Percentiles rank a stretch among this genome's conserved stretches.
phyloP scores from a whole-genome alignment of 768 basidiomycete genomes.

The Tremella mesenterica region DNA sequence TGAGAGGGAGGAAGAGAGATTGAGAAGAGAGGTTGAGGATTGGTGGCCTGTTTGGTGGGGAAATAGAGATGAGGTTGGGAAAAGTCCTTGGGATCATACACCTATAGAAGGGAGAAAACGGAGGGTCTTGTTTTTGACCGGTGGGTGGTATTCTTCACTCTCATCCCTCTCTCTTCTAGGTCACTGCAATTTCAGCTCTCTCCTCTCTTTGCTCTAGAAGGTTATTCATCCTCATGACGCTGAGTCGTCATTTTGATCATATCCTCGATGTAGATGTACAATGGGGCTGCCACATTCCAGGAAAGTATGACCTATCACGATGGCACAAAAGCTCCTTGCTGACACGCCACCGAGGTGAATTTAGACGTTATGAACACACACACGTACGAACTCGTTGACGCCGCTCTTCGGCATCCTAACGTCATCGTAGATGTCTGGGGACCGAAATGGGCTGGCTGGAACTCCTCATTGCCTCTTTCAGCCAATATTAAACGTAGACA shows the following conservation, averaged over 20 bases:
- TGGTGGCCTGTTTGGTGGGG: conserved; percentile 38
- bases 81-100: conserved; percentile 37
- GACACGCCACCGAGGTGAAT: no score
- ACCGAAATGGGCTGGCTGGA: conserved; percentile 43
- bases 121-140: conserved; percentile 41
- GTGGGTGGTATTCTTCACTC: conserved; percentile 28
- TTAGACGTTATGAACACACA: conserved; percentile 44
- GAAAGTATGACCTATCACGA: no score
- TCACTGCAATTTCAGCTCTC: no score
- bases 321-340: no score
- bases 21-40: conserved; percentile 5
- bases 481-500: conserved; percentile 32
- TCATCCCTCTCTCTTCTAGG: neutral
- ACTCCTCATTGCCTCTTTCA: conserved; percentile 28
- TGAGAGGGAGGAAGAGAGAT: conserved; percentile 7
- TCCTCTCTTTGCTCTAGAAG: no score
- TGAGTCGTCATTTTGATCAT: no score
- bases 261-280: no score
- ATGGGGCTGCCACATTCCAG: no score
- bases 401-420: conserved; percentile 40
- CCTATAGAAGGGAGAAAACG: conserved; percentile 16
- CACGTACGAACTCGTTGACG: conserved; percentile 44
- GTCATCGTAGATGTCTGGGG: conserved; percentile 44
- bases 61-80: conserved; percentile 28
- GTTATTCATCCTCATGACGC: no score